Conservation (phyloP, 805 yeast genomes). For the Candida caryicola region DNA sequence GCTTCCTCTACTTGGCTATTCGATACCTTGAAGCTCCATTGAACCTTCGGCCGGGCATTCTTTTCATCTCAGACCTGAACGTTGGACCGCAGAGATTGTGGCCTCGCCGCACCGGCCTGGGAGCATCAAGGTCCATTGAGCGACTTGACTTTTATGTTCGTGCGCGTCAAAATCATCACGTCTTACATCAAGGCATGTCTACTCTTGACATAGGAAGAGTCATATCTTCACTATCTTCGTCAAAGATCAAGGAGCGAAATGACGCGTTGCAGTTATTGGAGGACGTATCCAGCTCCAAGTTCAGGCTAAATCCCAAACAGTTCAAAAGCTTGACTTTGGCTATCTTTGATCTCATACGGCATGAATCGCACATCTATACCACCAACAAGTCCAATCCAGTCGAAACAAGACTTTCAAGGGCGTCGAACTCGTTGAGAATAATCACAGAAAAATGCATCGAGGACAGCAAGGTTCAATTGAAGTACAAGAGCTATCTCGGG, state of each 20-base stretch:
- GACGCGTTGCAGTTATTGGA: conserved; percentile 42
- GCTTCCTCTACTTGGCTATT: too few relatives aligned
- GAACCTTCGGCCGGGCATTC: too few relatives aligned
- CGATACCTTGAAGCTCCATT: too few relatives aligned
- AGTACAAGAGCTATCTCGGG: conserved; percentile 21
- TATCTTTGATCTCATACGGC: conserved; percentile 25
- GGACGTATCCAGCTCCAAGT: conserved; percentile 15
- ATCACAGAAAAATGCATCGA: conserved; percentile 17
- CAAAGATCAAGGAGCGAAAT: conserved; percentile 53
- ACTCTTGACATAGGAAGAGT: conserved; percentile 18
- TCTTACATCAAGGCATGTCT: conserved; percentile 2
- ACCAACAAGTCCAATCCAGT: conserved; percentile 23
- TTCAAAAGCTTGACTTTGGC: conserved; percentile 22
- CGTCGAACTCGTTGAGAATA: conserved; percentile 29
- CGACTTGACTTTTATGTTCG: not conserved
- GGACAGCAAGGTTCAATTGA: conserved; percentile 13
- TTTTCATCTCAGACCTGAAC: too few relatives aligned
- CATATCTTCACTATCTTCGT: conserved; percentile 37
- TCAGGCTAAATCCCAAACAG: conserved; percentile 18
- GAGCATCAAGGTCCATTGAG: too few relatives aligned
- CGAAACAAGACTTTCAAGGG: conserved; percentile 27
- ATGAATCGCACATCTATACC: conserved; percentile 32
- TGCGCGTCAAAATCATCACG: not conserved
- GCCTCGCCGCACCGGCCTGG: too few relatives aligned
- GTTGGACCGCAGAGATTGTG: too few relatives aligned